A percentile compares a stretch with the other conserved stretches of the same genome.
phyloP scores from a whole-genome alignment of 2,329 filamentous ascomycete genomes.

The Curvularia sp. region DNA sequence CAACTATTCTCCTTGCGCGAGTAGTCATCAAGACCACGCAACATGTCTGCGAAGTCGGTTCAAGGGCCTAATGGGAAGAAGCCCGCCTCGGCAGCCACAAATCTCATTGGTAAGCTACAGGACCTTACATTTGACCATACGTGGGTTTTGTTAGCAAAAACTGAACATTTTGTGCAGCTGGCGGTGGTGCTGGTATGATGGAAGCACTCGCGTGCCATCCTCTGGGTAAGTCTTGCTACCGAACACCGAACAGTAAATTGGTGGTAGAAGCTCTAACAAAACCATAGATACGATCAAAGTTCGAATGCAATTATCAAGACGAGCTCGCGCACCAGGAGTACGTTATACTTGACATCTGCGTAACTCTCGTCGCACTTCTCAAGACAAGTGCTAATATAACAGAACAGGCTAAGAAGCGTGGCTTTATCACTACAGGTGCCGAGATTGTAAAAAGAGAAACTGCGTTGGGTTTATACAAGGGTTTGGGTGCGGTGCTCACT shows the following conservation, averaged over 20 bases:
- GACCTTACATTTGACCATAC: constrained; percentile 5
- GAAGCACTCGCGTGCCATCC: constrained; percentile 96
- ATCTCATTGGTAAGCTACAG: constrained; percentile 77
- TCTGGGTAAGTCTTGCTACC: constrained; percentile 66
- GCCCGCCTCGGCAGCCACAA: constrained; percentile 84
- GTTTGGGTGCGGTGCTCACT: constrained; percentile 92
- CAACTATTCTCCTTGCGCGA: constrained; percentile 4
- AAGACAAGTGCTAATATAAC: constrained; percentile 16
- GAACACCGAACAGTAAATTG: not conserved
- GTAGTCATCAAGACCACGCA: constrained; percentile 13
- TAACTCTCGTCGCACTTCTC: not conserved
- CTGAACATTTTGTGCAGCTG: constrained; percentile 65
- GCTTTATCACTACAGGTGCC: constrained; percentile 83
- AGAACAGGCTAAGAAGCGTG: constrained; percentile 71
- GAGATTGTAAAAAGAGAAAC: constrained; percentile 92
- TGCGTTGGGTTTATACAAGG: constrained; percentile 93
- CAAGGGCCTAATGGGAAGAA: constrained; percentile 70
- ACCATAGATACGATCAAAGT: constrained; percentile 95
- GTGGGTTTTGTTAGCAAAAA: constrained; percentile 2
- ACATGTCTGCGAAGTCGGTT: constrained; percentile 67
- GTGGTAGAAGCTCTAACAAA: constrained; percentile 22
- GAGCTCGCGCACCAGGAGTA: constrained; percentile 81
- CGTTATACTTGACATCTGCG: constrained; percentile 38
- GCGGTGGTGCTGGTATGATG: constrained; percentile 98
- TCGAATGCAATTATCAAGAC: constrained; percentile 95